These are phyloP conservation scores for Margaritispora aquatica DNA, from an alignment of 495 filamentous ascomycete genomes.

Conservation along the genomic window DNA sequence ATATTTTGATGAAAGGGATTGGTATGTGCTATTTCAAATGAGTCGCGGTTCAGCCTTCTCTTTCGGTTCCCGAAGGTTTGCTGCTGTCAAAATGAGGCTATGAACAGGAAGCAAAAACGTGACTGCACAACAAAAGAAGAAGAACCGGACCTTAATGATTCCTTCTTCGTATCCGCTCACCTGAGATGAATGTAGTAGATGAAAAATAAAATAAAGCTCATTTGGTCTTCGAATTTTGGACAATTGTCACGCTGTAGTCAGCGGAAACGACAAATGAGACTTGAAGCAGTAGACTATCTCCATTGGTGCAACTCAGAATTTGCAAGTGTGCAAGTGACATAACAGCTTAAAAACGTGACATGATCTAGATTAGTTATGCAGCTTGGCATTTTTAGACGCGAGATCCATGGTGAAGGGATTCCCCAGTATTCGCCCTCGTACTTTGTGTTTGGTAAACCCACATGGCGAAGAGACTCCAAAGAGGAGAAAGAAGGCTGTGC, in stretches of 20 bases:
- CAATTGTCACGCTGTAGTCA: background rate
- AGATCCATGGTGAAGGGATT: background rate
- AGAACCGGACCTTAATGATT: background rate
- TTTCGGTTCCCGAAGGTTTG: background rate
- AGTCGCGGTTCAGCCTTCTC: background rate
- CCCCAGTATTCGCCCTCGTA: background rate
- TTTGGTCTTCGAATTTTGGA: background rate
- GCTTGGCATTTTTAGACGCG: too few relatives aligned
- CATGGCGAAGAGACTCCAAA: background rate
- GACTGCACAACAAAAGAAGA: background rate
- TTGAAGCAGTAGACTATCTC: too few relatives aligned
- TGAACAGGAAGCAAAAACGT: background rate
- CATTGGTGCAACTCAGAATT: too few relatives aligned
- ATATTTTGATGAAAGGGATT: too few relatives aligned
- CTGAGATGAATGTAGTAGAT: background rate
- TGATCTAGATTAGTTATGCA: too few relatives aligned
- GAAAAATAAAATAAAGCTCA: background rate
- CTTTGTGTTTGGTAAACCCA: too few relatives aligned
- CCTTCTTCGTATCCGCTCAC: background rate
- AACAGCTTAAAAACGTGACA: background rate
- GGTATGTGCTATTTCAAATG: background rate
- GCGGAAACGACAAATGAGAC: background rate
- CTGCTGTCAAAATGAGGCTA: background rate
- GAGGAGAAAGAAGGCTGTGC: background rate
- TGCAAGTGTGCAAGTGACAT: too few relatives aligned